These are phyloP conservation scores for Xerocomus minutiporus DNA, from an alignment of 1,284 basidiomycete species.

Conservation along the genomic window DNA sequence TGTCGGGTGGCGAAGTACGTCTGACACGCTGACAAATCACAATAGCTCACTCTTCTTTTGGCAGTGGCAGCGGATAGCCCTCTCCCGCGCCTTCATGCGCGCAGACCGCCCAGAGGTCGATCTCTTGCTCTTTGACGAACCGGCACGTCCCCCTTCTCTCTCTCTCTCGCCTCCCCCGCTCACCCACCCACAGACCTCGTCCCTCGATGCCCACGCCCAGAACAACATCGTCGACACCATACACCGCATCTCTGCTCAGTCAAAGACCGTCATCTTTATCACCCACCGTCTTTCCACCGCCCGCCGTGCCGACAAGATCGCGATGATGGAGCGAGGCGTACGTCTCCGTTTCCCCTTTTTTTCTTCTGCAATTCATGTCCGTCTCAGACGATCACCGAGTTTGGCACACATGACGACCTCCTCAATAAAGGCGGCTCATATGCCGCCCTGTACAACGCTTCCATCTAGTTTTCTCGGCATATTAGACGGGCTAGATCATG, in stretches of 20 bases:
- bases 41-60: constrained; percentile 12
- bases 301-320: constrained; percentile 75
- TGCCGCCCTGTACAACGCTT: constrained; percentile 65
- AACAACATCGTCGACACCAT: constrained; percentile 73
- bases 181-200: constrained; percentile 53
- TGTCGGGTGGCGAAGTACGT: constrained; percentile 74
- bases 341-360: constrained; percentile 7
- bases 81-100: constrained; percentile 80
- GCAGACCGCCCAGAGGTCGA: constrained; percentile 69
- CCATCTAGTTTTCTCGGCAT: constrained; percentile 38
- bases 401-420: constrained; percentile 74
- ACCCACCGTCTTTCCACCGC: constrained; percentile 79
- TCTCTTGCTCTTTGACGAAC: constrained; percentile 77
- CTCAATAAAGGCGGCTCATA: constrained; percentile 60
- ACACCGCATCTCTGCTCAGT: constrained; percentile 53
- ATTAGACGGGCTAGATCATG: constrained; percentile 20
- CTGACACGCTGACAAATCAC: constrained; percentile 14
- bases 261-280: constrained; percentile 77
- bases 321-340: constrained; percentile 82
- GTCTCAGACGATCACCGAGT: constrained; percentile 68
- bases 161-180: constrained; percentile 1
- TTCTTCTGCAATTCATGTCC: constrained; percentile 13
- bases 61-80: constrained; percentile 82
- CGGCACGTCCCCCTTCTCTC: constrained; percentile 38
- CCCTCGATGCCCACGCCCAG: constrained; percentile 77